Conservation (phyloP, 495 filamentous ascomycete genomes). For the Letharia lupina region DNA sequence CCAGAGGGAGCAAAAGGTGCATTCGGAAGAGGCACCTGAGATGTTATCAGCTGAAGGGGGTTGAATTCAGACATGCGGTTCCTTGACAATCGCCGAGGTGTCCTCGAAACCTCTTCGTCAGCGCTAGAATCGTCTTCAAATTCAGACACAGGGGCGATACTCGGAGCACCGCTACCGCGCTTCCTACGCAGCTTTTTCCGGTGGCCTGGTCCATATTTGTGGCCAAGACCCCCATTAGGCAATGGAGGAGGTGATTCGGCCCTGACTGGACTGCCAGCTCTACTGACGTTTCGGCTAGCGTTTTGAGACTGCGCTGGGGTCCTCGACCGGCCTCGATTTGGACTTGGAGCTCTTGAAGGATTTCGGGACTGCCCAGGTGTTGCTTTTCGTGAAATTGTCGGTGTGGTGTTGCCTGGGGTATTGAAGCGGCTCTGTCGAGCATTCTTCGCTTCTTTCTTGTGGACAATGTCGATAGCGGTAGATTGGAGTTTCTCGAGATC, state of each 20-base stretch:
- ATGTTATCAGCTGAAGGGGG: conserved; percentile 3
- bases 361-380: conserved; percentile 15
- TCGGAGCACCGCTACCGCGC: background rate
- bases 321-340: conserved; percentile 3
- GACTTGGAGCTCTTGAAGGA: conserved; percentile 15
- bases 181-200: conserved; percentile 12
- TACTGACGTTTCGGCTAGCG: background rate
- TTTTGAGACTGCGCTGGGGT: conserved; percentile 2
- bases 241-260: conserved; percentile 2
- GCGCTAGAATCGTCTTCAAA: conserved; percentile 10
- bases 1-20: background rate
- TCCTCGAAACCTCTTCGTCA: conserved; percentile 6
- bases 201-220: conserved; percentile 12
- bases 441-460: conserved; percentile 16
- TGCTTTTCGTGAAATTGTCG: background rate
- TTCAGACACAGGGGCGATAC: conserved; percentile 4
- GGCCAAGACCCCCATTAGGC: conserved; percentile 7
- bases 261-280: conserved; percentile 4
- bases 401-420: conserved; percentile 7
- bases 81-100: background rate
- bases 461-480: conserved; percentile 36
- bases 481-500: conserved; percentile 53
- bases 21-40: background rate
- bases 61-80: background rate
- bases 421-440: conserved; percentile 7